Conservation (phyloP, 495 filamentous ascomycete species). For the Aspergillus kassunensis region DNA sequence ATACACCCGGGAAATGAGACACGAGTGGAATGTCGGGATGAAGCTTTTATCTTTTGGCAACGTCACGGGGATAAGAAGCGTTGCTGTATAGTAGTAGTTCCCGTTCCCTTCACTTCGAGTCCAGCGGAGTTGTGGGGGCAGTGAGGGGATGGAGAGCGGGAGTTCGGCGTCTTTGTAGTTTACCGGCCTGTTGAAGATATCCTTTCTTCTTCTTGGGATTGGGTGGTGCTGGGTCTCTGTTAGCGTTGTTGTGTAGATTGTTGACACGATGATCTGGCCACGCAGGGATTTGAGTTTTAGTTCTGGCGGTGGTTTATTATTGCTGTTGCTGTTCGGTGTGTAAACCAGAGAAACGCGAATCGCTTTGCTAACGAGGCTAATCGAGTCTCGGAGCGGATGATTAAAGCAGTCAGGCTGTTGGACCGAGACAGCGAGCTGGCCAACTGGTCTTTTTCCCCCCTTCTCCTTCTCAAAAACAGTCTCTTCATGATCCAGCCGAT, state of each 20-base stretch:
- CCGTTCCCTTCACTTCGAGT: background rate
- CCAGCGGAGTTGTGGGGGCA: constrained; percentile 10
- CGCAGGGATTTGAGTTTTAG: constrained; percentile 13
- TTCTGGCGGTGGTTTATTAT: constrained; percentile 1
- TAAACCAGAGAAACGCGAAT: constrained; percentile 10
- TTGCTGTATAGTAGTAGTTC: constrained; percentile 44
- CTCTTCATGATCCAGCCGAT: constrained; percentile 60
- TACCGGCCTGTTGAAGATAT: constrained; percentile 10
- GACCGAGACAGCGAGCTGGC: constrained; percentile 57
- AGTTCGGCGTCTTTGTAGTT: constrained; percentile 10
- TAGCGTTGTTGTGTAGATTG: constrained; percentile 14
- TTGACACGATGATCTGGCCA: constrained; percentile 6
- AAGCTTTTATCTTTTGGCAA: constrained; percentile 53
- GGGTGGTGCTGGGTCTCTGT: constrained; percentile 4
- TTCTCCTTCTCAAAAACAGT: background rate
- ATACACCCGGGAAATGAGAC: constrained; percentile 68
- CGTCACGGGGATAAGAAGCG: constrained; percentile 58
- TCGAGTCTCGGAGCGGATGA: constrained; percentile 35
- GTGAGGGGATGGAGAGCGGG: constrained; percentile 1
- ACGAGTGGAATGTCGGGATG: constrained; percentile 70
- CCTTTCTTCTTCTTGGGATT: constrained; percentile 4
- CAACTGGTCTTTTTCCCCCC: constrained; percentile 29
- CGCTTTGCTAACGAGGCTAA: constrained; percentile 9
- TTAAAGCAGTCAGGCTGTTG: constrained; percentile 59
- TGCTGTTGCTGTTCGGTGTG: background rate